Percentiles rank a stretch among this genome's conserved stretches.
These are phyloP conservation scores for Blastobotrys serpentis DNA, from an alignment of 1,139 yeast species.

Conservation along the genomic window DNA sequence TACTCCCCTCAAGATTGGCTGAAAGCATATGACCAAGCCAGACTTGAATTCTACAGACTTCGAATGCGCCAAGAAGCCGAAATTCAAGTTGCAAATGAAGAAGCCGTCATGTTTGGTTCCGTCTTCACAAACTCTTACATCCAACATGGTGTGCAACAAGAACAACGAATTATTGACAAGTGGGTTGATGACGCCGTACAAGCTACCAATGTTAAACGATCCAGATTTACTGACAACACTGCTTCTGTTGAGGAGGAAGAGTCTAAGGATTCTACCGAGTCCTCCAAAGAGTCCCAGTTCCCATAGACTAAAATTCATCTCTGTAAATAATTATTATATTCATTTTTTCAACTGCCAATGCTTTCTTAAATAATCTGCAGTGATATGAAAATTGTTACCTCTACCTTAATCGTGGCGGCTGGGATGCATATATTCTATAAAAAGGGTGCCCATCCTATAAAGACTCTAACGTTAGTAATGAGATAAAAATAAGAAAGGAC, in stretches of 20 bases:
- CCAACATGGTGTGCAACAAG: slow-evolving; percentile 67
- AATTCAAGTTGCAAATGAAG: slow-evolving; percentile 75
- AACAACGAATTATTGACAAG: slow-evolving; percentile 64
- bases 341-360: not conserved
- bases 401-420: no score
- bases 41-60: slow-evolving; percentile 81
- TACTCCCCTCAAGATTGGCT: slow-evolving; percentile 42
- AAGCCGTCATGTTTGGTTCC: slow-evolving; percentile 82
- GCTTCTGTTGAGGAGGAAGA: slow-evolving; percentile 7
- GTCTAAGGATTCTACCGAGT: not conserved
- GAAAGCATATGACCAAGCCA: slow-evolving; percentile 80
- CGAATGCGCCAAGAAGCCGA: slow-evolving; percentile 83
- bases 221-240: slow-evolving; percentile 11
- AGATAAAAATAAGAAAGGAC: slow-evolving; percentile 12
- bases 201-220: slow-evolving; percentile 28
- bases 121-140: slow-evolving; percentile 60
- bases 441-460: slow-evolving; percentile 9
- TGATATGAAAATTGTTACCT: no score
- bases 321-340: slow-evolving; percentile 2
- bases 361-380: no score
- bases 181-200: slow-evolving; percentile 68
- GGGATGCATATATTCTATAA: not conserved
- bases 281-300: not conserved
- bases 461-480: not conserved
- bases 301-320: not conserved